phyloP scores from a whole-genome alignment of 179 eudicot genomes.

The Heliamphora pulchella region DNA sequence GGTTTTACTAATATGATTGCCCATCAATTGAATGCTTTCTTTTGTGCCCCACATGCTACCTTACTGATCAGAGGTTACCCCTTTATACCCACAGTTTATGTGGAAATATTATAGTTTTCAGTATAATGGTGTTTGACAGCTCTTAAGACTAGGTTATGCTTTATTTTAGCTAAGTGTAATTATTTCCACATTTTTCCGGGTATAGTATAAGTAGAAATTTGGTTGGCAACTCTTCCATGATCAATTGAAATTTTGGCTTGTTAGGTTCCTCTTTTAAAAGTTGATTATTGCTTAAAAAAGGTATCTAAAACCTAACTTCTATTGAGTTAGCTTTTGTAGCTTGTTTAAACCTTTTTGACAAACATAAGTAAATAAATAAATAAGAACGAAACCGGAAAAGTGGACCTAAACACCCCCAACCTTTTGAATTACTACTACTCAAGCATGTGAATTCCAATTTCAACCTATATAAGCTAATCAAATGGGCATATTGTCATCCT shows the following conservation, averaged over 20 bases:
- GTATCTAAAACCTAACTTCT: too few species aligned
- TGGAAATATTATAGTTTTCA: background rate
- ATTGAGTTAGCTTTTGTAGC: too few species aligned
- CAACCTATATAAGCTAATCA: too few species aligned
- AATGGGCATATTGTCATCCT: too few species aligned
- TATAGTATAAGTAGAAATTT: background rate
- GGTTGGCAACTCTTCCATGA: background rate
- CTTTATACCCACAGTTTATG: background rate
- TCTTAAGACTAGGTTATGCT: background rate
- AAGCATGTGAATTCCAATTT: too few species aligned
- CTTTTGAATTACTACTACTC: too few species aligned
- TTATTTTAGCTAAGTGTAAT: background rate
- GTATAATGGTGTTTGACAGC: background rate
- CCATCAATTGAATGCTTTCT: background rate
- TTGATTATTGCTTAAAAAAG: too few species aligned
- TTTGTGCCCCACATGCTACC: background rate
- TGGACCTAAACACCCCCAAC: too few species aligned
- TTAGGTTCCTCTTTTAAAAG: too few species aligned
- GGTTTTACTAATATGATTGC: background rate
- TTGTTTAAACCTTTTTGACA: too few species aligned
- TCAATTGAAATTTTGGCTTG: background rate
- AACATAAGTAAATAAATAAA: too few species aligned
- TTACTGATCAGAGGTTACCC: background rate
- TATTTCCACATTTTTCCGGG: background rate
- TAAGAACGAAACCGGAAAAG: too few species aligned